Base-by-base conservation (phyloP, 1,284 basidiomycete species). In the Macrocystidia cucumis region DNA sequence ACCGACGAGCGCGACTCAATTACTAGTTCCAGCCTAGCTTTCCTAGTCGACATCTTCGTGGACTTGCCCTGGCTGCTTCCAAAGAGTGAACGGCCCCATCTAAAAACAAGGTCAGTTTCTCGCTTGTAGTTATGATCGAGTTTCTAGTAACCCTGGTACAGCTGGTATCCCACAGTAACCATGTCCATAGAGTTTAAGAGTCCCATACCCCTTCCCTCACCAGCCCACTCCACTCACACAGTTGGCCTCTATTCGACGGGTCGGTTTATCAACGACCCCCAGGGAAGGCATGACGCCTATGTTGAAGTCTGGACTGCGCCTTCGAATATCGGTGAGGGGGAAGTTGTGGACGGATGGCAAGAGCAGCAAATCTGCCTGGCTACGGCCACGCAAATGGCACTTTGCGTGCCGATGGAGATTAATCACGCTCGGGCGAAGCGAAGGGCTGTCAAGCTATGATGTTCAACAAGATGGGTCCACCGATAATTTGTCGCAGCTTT, bases 291-390 rank as follows among this genome's bases (percentile, higher is more conserved):
- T 43, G 74, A 80, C 36, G 47, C 54, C 1, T 69, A 69, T 41
- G 63, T 69, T 1, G 78, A 80, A 44, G 55, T 79, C 5, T 82
- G 78, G 78, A 72, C 74, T 7, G 72, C 78, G 4, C 78, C 78
- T 1, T 57, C 59, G 21, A 60, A 69, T 37, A 57, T 76, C 23
- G 71, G 67, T 3, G 65, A 67, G 38, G 70, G 67, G 2, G 32
- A 51, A 6, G 51, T 59, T 21, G 31, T 27, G 7, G 49, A 59
- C 2, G 64, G 63, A 9, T 81, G 78, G 79, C 62, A 72, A 41
- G 72, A 76, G 32, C 53, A 67, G 29, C 76, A 80, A 47, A 57
- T 73, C 11, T 81, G 78, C 46, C 56, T 81, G 21, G 75, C 69
- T 9, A 60, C 69, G n/a, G 66, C 73, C 6, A 74, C 68, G 4